phyloP scores from a whole-genome alignment of 106 monocot species.

The Dioscorea dumetorum region DNA sequence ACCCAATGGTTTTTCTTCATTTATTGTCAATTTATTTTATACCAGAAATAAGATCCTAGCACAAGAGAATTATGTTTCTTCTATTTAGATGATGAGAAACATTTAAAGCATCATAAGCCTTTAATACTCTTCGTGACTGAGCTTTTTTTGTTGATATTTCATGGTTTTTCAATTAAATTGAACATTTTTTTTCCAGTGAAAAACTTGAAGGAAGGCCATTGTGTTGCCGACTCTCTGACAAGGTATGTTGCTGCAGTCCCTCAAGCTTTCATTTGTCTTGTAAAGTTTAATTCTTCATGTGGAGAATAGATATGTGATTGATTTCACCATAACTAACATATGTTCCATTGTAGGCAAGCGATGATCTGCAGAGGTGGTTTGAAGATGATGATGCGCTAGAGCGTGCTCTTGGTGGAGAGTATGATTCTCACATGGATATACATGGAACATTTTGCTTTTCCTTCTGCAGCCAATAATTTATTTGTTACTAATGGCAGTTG shows the following conservation, averaged over 20 bases:
- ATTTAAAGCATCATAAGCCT: too few relatives aligned
- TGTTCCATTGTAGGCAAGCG: slow-evolving; percentile 61
- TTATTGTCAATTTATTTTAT: too few relatives aligned
- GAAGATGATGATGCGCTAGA: slow-evolving; percentile 97
- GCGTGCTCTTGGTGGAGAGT: slow-evolving; percentile 94
- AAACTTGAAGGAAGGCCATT: slow-evolving; percentile 86
- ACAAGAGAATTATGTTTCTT: too few relatives aligned
- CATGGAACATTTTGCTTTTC: not conserved
- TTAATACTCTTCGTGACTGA: too few relatives aligned
- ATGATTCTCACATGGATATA: slow-evolving; percentile 20
- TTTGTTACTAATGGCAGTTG: not conserved
- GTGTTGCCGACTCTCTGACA: slow-evolving; percentile 79
- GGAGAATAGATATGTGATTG: too few relatives aligned
- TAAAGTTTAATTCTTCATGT: too few relatives aligned
- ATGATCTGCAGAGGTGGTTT: slow-evolving; percentile 80
- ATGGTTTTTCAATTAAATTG: too few relatives aligned
- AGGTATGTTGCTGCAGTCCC: slow-evolving; percentile 33
- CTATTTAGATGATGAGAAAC: too few relatives aligned
- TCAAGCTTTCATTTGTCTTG: not conserved
- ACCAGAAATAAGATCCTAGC: too few relatives aligned
- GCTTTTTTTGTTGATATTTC: too few relatives aligned
- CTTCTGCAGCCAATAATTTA: not conserved
- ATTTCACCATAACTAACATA: not conserved
- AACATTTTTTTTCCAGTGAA: slow-evolving; percentile 38
- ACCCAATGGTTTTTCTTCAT: too few relatives aligned